Evolutionary conservation across 139 green algal species (phyloP), one percentile per base, ranked within the genome.

Genomic region (Chlorella ohadii): DNA sequence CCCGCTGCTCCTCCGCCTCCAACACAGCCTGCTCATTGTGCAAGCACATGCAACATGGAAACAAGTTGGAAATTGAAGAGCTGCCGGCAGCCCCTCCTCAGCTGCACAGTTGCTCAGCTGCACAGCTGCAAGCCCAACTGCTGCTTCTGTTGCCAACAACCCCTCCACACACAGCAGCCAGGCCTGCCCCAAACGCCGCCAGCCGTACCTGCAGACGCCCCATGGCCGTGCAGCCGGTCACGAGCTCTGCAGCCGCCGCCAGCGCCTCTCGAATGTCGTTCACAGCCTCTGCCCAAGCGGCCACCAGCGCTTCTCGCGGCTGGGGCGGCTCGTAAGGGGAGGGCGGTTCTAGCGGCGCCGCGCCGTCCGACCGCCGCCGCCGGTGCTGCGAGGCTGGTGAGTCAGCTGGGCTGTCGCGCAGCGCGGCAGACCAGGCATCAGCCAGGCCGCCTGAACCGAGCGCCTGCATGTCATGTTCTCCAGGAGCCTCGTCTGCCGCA

Each of bases 21-120:
- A 87, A 56, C 73, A 87, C 63, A 4, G 82, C 72, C 63, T 87
- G 73, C 38, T 33, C n/a, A n/a, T n/a, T n/a, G n/a, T n/a, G n/a
- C n/a, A n/a, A n/a, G n/a, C n/a, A n/a, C n/a, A n/a, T n/a, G n/a
- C n/a, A n/a, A n/a, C n/a, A n/a, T n/a, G n/a, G n/a, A n/a, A n/a
- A n/a, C n/a, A n/a, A n/a, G n/a, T n/a, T n/a, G n/a, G n/a, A n/a
- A n/a, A 36, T 19, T 1, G 17, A 1, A 68, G 64, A 16, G 64
- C 31, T 27, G 1, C 9, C 16, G 61, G 23, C 23, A 22, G 23
- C 22, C 23, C 1, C 61, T 33, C 61, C 61, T 67, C 23, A 7
- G 61, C 33, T 28, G 66, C 66, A 15, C 20, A 22, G 0, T 1
- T 28, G 27, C 6, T 6, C 33, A 47, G 16, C n/a, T 7, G 23